phyloP scores from a whole-genome alignment of 2,329 filamentous ascomycete species.

The Arthrobotrys sphaeroides region DNA sequence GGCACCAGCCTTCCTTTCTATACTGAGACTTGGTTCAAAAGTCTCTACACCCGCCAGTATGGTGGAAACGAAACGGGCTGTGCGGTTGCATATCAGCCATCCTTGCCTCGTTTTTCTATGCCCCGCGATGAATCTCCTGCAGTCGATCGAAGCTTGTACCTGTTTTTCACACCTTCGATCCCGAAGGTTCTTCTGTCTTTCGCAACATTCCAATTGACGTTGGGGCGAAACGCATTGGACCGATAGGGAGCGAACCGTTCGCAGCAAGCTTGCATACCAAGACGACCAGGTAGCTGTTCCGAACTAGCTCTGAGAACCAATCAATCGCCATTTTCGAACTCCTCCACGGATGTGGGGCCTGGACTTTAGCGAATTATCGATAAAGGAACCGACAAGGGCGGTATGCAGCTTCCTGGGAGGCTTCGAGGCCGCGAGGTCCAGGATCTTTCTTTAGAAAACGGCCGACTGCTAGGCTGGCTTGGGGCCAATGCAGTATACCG shows the following conservation, averaged over 20 bases:
- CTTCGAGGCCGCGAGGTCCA: conserved; percentile 25
- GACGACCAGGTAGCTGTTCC: conserved; percentile 27
- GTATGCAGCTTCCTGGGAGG: conserved; percentile 43
- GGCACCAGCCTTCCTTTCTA: conserved; percentile 46
- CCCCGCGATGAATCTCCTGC: background rate
- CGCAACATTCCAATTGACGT: conserved; percentile 49
- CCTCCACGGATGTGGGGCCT: conserved; percentile 34
- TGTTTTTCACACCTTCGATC: conserved; percentile 30
- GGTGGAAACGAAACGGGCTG: conserved; percentile 18
- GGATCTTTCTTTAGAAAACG: conserved; percentile 48
- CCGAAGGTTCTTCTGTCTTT: conserved; percentile 30
- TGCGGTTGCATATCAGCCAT: conserved; percentile 12
- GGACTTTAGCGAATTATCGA: conserved; percentile 52
- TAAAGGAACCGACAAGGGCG: conserved; percentile 21
- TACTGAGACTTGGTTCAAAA: background rate
- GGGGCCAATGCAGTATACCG: background rate
- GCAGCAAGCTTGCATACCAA: conserved; percentile 51
- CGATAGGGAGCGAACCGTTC: conserved; percentile 33
- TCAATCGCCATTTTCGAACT: conserved; percentile 18
- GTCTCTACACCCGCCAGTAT: background rate
- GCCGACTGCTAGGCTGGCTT: background rate
- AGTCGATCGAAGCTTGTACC: conserved; percentile 20
- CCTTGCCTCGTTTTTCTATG: background rate
- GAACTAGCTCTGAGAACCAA: conserved; percentile 38
- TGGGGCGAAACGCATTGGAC: conserved; percentile 44